Conservation (phyloP, 1,139 yeast species). For the Taphrina flavorubra region DNA sequence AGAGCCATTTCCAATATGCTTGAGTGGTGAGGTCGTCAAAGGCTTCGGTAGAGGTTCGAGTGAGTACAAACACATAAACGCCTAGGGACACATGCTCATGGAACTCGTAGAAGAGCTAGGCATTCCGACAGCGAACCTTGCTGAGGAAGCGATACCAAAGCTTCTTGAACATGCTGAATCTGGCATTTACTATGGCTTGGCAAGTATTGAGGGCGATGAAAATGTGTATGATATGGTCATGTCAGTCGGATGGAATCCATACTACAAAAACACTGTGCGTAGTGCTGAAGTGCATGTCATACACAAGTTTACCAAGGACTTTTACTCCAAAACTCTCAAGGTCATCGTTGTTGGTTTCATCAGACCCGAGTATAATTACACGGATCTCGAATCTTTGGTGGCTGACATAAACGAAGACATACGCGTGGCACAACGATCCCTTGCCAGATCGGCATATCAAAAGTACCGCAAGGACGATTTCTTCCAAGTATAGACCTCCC, state of each 20-base stretch:
- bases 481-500: conserved; percentile 1
- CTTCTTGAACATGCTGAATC: conserved; percentile 57
- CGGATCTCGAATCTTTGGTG: conserved; percentile 73
- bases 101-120: conserved; percentile 48
- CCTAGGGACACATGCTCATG: background rate
- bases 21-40: conserved; percentile 59
- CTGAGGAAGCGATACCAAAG: conserved; percentile 53
- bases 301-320: conserved; percentile 68
- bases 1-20: conserved; percentile 41
- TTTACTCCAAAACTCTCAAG: conserved; percentile 80
- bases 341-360: conserved; percentile 82
- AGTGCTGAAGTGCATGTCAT: conserved; percentile 86
- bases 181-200: conserved; percentile 93
- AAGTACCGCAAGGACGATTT: conserved; percentile 37
- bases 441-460: conserved; percentile 48
- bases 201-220: conserved; percentile 54
- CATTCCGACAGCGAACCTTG: conserved; percentile 61
- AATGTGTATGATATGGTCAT: conserved; percentile 83
- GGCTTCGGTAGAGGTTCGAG: conserved; percentile 97
- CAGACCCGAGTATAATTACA: conserved; percentile 87
- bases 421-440: conserved; percentile 62
- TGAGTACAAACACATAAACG: conserved; percentile 76
- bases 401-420: conserved; percentile 85
- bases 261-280: conserved; percentile 74
- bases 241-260: conserved; percentile 97